Evolutionary conservation across 768 basidiomycete genomes (phyloP), one percentile per base, ranked within the genome.

Genomic region (Mycena amicta): DNA sequence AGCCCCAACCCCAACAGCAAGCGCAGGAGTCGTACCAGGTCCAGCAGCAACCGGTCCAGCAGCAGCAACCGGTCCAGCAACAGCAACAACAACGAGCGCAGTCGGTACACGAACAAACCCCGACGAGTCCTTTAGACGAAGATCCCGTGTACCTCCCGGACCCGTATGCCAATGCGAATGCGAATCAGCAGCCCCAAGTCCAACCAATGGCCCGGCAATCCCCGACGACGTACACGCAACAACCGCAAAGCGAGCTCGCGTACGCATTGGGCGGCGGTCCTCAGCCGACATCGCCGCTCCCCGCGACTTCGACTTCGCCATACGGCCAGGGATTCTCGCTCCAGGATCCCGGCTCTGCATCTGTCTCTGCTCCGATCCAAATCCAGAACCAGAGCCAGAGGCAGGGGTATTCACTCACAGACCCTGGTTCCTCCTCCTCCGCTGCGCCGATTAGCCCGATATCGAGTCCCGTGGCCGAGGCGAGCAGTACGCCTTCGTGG

Each of bases 401-500:
- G 37, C 58, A 3, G 53, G 50, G 30, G 16, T 51, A n/a, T 22
- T 29, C 18, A 8, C 30, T 51, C 27, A 51, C 49, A 28, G 28
- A 54, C 41, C 37, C 55, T 31, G 52, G 57, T 18, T 37, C 33
- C 33, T 8, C 33, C 33, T 8, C 11, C 33, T 8, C 33, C 11
- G 8, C 33, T 37, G 33, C 11, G 33, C 18, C 33, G 8, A 37
- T 8, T 18, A 8, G 18, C 33, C 33, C 8, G 33, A 8, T 8
- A 18, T 45, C 43, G 53, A 57, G 39, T 26, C 66, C 50, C 29
- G 68, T 28, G 39, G 61, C 30, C 29, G 53, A 27, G 0, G 55
- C 62, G 22, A 50, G 68, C 50, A 72, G 33, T 37, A 37, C 68
- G n/a, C 80, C 80, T 8, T 71, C 78, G 37, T 81, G 80, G 80